Percentiles rank a stretch among this genome's conserved stretches.
These are phyloP conservation scores for Aspergillus bombycis DNA, from an alignment of 2,329 filamentous ascomycete genomes.

Conservation along the genomic window DNA sequence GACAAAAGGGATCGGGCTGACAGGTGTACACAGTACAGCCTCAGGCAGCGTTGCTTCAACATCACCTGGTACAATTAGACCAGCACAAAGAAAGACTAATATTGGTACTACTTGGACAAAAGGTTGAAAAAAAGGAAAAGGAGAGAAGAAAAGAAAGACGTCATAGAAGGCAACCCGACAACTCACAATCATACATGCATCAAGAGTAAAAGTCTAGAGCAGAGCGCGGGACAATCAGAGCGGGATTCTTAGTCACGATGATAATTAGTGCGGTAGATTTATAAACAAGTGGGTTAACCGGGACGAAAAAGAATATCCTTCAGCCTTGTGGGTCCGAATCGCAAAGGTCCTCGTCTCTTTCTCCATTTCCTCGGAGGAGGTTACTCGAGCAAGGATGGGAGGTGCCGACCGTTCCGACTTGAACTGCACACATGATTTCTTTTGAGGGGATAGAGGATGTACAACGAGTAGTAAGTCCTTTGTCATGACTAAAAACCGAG, in stretches of 20 bases:
- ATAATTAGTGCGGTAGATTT: not conserved
- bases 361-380: not conserved
- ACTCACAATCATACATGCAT: not conserved
- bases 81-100: not conserved
- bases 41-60: not conserved
- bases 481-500: not conserved
- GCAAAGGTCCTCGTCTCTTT: not conserved
- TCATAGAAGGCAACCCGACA: not conserved
- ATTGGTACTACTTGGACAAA: not conserved
- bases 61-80: not conserved
- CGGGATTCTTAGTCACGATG: not conserved
- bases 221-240: not conserved
- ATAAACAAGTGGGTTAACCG: not conserved
- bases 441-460: not conserved
- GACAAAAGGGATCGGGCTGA: not conserved
- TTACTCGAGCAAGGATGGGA: not conserved
- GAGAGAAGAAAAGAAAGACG: not conserved
- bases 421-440: not conserved
- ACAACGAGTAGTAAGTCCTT: not conserved
- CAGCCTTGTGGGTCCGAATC: slow-evolving; percentile 3
- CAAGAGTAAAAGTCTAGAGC: not conserved
- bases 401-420: slow-evolving; percentile 8
- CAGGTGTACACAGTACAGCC: not conserved
- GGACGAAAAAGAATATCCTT: not conserved
- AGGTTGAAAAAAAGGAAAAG: not conserved